Evolutionary conservation across 805 yeast genomes (phyloP).

Genomic region (Tetrapisispora nanseiensis): DNA sequence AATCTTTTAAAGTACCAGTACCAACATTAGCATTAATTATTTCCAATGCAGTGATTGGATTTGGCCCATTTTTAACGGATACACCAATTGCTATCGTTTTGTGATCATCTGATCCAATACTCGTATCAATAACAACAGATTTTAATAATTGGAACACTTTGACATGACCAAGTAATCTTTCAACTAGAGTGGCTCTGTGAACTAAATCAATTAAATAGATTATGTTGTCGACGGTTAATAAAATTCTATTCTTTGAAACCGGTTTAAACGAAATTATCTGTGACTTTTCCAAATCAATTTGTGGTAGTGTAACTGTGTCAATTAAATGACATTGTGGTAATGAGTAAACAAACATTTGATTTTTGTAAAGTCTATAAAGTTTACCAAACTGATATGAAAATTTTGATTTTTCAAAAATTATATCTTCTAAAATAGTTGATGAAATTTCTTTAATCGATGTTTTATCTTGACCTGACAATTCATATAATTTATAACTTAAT

Average conservation of each 20-base stretch:
- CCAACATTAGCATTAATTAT: constrained; percentile 46
- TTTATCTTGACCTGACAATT: constrained; percentile 6
- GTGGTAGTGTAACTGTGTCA: constrained; percentile 19
- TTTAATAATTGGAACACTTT: constrained; percentile 22
- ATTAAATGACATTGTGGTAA: constrained; percentile 21
- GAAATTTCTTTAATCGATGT: constrained; percentile 18
- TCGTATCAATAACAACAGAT: constrained; percentile 15
- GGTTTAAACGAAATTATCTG: constrained; percentile 19
- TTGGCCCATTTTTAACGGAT: constrained; percentile 21
- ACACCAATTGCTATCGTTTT: constrained; percentile 26
- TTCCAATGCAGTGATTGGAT: constrained; percentile 24
- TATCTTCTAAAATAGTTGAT: constrained; percentile 19
- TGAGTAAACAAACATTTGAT: constrained; percentile 14
- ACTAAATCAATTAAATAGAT: constrained; percentile 23
- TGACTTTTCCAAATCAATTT: constrained; percentile 8
- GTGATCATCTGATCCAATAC: constrained; percentile 6
- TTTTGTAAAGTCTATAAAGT: constrained; percentile 15
- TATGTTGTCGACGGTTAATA: constrained; percentile 22
- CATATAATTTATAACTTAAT: constrained; percentile 19
- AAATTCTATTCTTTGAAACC: constrained; percentile 23
- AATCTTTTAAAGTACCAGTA: constrained; percentile 55
- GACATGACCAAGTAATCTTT: constrained; percentile 20
- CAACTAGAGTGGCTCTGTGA: constrained; percentile 19
- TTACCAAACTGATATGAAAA: constrained; percentile 24
- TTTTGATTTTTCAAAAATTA: constrained; percentile 11